Evolutionary conservation across 2,329 filamentous ascomycete genomes (phyloP), one percentile per base, ranked within the genome.

Genomic region (Gaeumannomyces sp.): DNA sequence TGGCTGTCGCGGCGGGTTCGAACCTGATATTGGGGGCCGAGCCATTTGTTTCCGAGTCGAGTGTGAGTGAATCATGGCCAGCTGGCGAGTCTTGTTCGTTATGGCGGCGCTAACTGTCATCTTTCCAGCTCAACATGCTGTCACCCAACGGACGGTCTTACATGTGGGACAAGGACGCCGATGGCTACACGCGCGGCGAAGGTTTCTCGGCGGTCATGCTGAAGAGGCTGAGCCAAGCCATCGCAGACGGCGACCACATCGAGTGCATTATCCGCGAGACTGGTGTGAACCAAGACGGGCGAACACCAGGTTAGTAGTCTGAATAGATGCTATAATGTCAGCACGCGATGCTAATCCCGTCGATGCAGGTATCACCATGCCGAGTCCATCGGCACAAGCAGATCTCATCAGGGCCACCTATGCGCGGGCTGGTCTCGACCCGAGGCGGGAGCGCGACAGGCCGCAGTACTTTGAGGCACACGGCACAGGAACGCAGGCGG

Each of bases 181-280:
- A 82, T 64, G 84, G 84, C 0, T 86, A 85, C 67, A 25, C 76
- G 2, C 75, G 83, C 19, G 83, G 82, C 1, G 83, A 86, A 66
- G 83, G 82, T 3, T 69, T 80, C 22, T 79, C 75, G 0, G 74
- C 77, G 3, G 53, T 86, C 0, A 66, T 84, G 0, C 65, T 86
- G 1, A 85, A 85, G 70, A 74, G 68, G 1, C 70, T 77, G 5
- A 75, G 75, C 10, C 73, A 75, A 38, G 84, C 84, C 0, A 64
- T 85, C 13, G 70, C 71, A 4, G 81, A 83, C 61, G 79, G 80
- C 0, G 74, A 78, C 35, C 35, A 64, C 0, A 78, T 82, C 59
- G 70, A 75, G 11, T 75, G 72, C 25, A 67, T 83, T n/a, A 77
- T 84, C 60, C 76, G 79, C 0, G 77, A 75, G 13, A 78, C 76